These are phyloP conservation scores for Terana coerulea DNA, from an alignment of 768 basidiomycete species.

Conservation along the genomic window DNA sequence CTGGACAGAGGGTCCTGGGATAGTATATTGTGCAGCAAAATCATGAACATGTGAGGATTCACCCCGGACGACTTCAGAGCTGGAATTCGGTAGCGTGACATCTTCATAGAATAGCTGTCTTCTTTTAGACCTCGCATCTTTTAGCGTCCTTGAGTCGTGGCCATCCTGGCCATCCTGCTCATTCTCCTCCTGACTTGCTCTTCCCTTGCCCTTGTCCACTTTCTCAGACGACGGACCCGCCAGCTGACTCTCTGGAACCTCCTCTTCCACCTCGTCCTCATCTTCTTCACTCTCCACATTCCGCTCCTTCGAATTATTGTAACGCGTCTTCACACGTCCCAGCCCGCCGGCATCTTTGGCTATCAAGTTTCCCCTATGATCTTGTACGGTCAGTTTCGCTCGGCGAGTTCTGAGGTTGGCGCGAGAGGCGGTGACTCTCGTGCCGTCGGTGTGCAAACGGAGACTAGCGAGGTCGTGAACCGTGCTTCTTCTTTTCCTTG, in stretches of 20 bases:
- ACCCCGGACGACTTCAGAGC: conserved; percentile 15
- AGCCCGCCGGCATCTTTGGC: conserved; percentile 63
- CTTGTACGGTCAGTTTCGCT: conserved; percentile 35
- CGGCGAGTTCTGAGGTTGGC: conserved; percentile 32
- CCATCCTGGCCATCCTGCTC: conserved; percentile 12
- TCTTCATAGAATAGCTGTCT: conserved; percentile 44
- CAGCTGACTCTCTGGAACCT: conserved; percentile 12
- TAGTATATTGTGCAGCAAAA: neutral
- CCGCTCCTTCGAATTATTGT: conserved; percentile 13
- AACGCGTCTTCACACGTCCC: conserved; percentile 36
- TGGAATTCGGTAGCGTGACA: conserved; percentile 50
- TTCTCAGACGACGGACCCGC: conserved; percentile 16
- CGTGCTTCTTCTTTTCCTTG: conserved; percentile 38
- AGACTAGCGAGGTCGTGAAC: conserved; percentile 64
- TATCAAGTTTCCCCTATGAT: conserved; percentile 59
- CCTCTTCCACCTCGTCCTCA: conserved; percentile 24
- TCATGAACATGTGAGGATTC: neutral
- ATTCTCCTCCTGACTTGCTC: conserved; percentile 15
- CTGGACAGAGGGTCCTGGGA: neutral
- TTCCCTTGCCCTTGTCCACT: conserved; percentile 24
- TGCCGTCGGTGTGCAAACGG: conserved; percentile 62
- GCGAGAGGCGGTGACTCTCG: conserved; percentile 47
- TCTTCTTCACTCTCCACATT: conserved; percentile 12
- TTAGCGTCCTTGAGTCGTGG: conserved; percentile 12
- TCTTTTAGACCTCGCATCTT: conserved; percentile 32